phyloP scores from a whole-genome alignment of 1,139 yeast species.

The Taiozyma sp. region DNA sequence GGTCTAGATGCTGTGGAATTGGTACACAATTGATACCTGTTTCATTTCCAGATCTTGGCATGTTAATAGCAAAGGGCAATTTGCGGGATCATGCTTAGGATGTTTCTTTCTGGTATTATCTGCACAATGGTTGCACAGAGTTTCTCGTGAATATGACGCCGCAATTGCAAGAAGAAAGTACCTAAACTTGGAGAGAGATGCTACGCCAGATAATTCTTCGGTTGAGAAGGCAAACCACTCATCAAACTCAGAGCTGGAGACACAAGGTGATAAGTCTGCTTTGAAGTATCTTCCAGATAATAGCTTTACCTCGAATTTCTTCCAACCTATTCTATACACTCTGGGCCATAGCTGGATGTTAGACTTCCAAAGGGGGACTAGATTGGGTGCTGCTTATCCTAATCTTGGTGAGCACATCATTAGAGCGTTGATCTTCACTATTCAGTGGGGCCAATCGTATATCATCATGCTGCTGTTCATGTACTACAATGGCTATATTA shows the following conservation, averaged over 20 bases:
- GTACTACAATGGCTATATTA: conserved; percentile 68
- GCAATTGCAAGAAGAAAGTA: conserved; percentile 21
- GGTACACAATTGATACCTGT: conserved; percentile 58
- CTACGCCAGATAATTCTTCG: background rate
- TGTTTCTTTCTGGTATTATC: conserved; percentile 51
- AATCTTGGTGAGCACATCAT: conserved; percentile 42
- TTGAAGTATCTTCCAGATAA: conserved; percentile 4
- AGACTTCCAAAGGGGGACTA: conserved; percentile 14
- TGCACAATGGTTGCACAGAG: conserved; percentile 52
- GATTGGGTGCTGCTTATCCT: conserved; percentile 29
- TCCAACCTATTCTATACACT: conserved; percentile 29
- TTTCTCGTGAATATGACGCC: conserved; percentile 44
- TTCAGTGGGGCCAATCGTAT: conserved; percentile 60
- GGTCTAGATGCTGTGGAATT: conserved; percentile 45
- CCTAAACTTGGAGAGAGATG: background rate
- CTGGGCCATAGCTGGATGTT: conserved; percentile 39
- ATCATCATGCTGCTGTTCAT: conserved; percentile 64
- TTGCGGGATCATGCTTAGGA: conserved; percentile 70
- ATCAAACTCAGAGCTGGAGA: background rate
- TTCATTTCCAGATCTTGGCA: conserved; percentile 65
- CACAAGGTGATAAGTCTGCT: background rate
- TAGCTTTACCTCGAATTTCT: conserved; percentile 5
- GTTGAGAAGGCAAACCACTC: conserved; percentile 1
- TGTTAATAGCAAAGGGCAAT: conserved; percentile 48
- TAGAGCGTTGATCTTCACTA: conserved; percentile 42